Evolutionary conservation across 2,329 filamentous ascomycete species (phyloP), one percentile per base, ranked within the genome.

Genomic region (Phaeosphaeriaceae sp.): DNA sequence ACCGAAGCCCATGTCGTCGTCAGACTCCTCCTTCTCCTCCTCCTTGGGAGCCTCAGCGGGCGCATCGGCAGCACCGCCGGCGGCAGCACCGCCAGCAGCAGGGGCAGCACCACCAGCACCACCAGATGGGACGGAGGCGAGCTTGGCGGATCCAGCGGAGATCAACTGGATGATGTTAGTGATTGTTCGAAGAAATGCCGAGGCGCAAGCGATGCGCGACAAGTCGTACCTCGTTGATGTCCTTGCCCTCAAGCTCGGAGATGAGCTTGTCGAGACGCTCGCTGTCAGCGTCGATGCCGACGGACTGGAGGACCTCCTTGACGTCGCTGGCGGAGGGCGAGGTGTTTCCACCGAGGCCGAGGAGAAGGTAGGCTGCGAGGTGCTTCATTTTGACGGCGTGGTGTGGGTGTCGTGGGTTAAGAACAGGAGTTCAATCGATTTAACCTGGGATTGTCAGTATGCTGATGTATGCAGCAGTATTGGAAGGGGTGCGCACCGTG

Each of bases 361-460:
- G 92, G 81, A 99, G 94, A 80, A 99, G 93, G 89, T 97, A 98
- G 82, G 95, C 94, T 82, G 95, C 95, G 86, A 99, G 91, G 86
- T 98, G 91, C 94, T 99, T 98, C 95, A 99, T 98, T 93, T 90
- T 97, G 82, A 79, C 74, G 73, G 65, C 69, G 55, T 67, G 60
- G 65, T 62, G 62, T 64, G 50, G 35, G 52, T 59, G 57, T 65
- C 47, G 55, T 61, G 59, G 54, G 63, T 56, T 58, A 68, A 73
- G 89, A 93, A 94, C 91, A 90, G 86, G 91, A 94, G 91, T 91
- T 86, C 94, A 98, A 98, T 98, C 94, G 89, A 91, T 97, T 98
- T 77, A 77, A 77, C 75, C 75, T 77, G 65, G 26, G 19, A 19
- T 28, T 60, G 61, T 78, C 58, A 76, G 69, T 64, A 61, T 48